These are phyloP conservation scores for Citrus unshiu DNA, from an alignment of 345 rosid species.

Conservation along the genomic window DNA sequence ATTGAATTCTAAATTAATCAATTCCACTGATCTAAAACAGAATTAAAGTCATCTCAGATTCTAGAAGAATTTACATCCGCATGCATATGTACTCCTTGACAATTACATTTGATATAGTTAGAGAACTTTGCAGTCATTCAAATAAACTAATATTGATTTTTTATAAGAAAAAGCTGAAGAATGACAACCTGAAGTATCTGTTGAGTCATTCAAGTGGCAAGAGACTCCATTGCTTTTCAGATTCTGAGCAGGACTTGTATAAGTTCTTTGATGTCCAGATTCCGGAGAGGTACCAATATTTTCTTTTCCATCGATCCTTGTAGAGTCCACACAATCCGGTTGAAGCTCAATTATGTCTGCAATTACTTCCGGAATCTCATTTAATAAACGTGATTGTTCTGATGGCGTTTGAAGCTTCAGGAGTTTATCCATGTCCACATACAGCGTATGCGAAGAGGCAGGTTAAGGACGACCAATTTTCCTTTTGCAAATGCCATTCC, in stretches of 20 bases:
- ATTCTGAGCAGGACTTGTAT: background rate
- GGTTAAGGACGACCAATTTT: constrained; percentile 26
- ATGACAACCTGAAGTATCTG: constrained; percentile 13
- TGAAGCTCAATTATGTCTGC: constrained; percentile 25
- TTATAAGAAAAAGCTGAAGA: background rate
- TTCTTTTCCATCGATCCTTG: background rate
- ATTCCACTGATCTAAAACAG: background rate
- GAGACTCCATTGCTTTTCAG: background rate
- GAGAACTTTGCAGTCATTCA: background rate
- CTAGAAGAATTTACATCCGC: background rate
- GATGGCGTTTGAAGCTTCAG: constrained; percentile 33
- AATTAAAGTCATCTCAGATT: background rate
- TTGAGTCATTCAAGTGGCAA: constrained; percentile 3
- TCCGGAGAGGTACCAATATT: background rate
- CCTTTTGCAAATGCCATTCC: background rate
- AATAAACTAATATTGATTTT: background rate
- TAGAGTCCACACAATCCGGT: background rate
- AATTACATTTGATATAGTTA: background rate
- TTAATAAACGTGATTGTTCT: constrained; percentile 42
- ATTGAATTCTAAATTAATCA: background rate
- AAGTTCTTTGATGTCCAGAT: background rate
- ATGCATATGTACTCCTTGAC: background rate
- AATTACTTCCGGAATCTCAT: constrained; percentile 41
- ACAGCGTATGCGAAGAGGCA: constrained; percentile 23
- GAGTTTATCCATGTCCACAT: constrained; percentile 30